Conservation (phyloP, 2,329 filamentous ascomycete species). For the Neofusicoccum cordaticola region DNA sequence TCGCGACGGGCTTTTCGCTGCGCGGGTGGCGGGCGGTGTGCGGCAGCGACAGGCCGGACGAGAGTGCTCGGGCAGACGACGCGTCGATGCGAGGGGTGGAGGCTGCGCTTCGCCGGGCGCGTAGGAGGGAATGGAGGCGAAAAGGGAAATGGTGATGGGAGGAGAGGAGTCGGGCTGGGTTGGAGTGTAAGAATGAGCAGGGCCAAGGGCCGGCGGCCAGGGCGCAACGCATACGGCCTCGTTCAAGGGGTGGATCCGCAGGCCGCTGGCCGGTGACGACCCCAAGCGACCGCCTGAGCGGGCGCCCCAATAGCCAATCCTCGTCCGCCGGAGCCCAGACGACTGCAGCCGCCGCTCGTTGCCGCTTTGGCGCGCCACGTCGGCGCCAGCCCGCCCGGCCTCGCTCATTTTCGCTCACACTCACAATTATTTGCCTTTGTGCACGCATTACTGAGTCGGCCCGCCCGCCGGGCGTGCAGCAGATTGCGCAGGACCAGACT, state of each 20-base stretch:
- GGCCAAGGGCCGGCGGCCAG: too few relatives aligned
- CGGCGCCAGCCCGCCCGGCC: constrained; percentile 11
- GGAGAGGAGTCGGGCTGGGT: not conserved
- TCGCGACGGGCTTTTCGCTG: constrained; percentile 3
- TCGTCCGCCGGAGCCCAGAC: not conserved
- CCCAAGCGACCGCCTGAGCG: not conserved
- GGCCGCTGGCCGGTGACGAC: not conserved
- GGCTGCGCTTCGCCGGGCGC: constrained; percentile 14
- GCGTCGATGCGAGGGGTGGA: constrained; percentile 13
- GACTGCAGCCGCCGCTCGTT: constrained; percentile 1
- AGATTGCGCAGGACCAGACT: too few relatives aligned
- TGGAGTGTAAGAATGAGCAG: not conserved
- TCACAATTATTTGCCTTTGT: constrained; percentile 3
- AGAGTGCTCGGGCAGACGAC: constrained; percentile 5
- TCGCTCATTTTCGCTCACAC: not conserved
- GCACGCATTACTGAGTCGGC: constrained; percentile 13
- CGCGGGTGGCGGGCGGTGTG: not conserved
- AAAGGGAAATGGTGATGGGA: constrained; percentile 6
- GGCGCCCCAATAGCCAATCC: too few relatives aligned
- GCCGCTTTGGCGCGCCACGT: constrained; percentile 1
- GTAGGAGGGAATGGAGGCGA: constrained; percentile 10
- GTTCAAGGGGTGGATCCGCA: not conserved
- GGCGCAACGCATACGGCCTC: not conserved
- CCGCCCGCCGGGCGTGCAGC: not conserved
- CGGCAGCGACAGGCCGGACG: constrained; percentile 3